Base-by-base conservation (phyloP, 139 green algal genomes). In the Closterium sp. region DNA sequence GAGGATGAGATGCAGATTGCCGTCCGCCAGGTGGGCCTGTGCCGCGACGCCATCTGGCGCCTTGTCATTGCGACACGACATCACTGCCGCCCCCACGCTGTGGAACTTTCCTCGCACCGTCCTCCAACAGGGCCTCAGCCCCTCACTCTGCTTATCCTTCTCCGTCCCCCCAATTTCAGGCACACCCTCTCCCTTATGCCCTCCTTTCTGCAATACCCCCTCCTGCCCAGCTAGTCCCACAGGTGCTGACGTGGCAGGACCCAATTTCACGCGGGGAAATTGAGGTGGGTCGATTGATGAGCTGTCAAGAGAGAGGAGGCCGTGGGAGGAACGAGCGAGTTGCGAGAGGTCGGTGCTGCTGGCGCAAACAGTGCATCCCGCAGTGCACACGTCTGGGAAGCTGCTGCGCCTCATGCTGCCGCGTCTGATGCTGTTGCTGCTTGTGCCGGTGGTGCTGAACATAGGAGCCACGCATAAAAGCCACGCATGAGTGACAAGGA, bases 61-160 rank as follows among this genome's bases (percentile, higher is more conserved):
- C 88, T 95, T 91, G 45, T 95, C 93, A n/a, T 91, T 93, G 38
- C 93, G 87, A 50, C 93, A 95, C 17, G 88, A 90, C 85, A 95
- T 94, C 32, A 95, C 86, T 2, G 93, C 92, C 21, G 85, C 89
- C 22, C 85, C 92, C n/a, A 95, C 89, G 29, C 62, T 90, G 21
- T 91, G 90, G 85, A 93, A 93, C 31, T 29, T n/a, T 19, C 79
- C 90, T 17, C 30, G 50, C 32, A 93, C 85, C 21, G 85, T 93
- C 31, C 84, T 29, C 90, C 90, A 93, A 32, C 31, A 30, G 10
- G 90, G 90, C 84, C 85, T 79, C 90, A 32, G 22, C 21, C 28
- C 85, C 85, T 24, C 28, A 28, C 24, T 86, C 79, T n/a, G 24
- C 79, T 28, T n/a, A n/a, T n/a, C n/a, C n/a, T n/a, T 86, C 24